Percentiles rank a stretch among this genome's conserved stretches.
Evolutionary conservation across 2,329 filamentous ascomycete genomes (phyloP).

Genomic region (Decorospora gaudefroyi): DNA sequence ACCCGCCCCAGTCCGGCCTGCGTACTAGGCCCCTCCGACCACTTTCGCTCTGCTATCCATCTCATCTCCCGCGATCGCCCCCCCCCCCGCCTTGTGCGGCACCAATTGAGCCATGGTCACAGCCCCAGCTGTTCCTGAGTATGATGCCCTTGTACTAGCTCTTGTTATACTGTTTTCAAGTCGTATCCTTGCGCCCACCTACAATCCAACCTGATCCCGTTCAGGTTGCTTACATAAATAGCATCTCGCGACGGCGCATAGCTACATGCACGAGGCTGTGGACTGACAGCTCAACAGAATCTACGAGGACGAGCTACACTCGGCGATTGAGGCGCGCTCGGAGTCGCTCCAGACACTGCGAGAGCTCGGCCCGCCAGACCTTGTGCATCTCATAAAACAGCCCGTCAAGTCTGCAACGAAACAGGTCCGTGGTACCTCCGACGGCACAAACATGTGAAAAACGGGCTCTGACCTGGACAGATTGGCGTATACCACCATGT

Average conservation of each 20-base stretch:
- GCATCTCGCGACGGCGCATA: neutral
- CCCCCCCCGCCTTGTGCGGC: constrained; percentile 26
- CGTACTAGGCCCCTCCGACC: constrained; percentile 16
- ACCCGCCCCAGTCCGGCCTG: constrained; percentile 15
- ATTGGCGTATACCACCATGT: constrained; percentile 97
- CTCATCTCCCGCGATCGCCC: constrained; percentile 4
- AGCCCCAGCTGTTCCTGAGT: constrained; percentile 51
- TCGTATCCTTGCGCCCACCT: constrained; percentile 5
- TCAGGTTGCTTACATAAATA: too few species aligned
- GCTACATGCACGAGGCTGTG: neutral
- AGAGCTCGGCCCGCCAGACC: constrained; percentile 92
- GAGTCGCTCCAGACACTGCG: constrained; percentile 83
- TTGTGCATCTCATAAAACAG: constrained; percentile 90
- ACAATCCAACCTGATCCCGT: too few species aligned
- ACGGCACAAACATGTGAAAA: constrained; percentile 6
- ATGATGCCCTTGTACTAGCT: constrained; percentile 33
- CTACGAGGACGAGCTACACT: constrained; percentile 89
- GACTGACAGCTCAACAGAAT: constrained; percentile 62
- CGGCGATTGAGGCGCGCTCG: constrained; percentile 89
- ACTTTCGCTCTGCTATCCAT: constrained; percentile 17
- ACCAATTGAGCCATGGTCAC: constrained; percentile 49
- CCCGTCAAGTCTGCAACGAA: constrained; percentile 62
- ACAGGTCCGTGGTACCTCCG: constrained; percentile 53
- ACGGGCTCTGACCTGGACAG: constrained; percentile 52
- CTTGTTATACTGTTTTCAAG: constrained; percentile 3